These are phyloP conservation scores for Emmonsia crescens DNA, from an alignment of 2,329 filamentous ascomycete genomes.

Conservation along the genomic window DNA sequence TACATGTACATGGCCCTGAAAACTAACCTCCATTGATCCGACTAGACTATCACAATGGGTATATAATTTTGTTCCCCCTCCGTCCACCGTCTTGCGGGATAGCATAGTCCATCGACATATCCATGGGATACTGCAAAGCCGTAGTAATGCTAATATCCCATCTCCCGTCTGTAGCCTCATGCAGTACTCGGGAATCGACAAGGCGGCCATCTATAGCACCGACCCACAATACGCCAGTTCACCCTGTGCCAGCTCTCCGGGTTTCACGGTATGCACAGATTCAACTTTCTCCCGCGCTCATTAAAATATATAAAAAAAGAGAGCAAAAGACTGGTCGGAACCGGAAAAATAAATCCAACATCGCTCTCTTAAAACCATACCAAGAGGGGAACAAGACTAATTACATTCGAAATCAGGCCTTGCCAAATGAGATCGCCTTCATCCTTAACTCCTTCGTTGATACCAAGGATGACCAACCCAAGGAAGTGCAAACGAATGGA, in stretches of 20 bases:
- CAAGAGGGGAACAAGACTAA: neutral
- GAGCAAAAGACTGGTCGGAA: neutral
- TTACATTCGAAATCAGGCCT: conserved; percentile 29
- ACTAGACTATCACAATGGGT: conserved; percentile 1
- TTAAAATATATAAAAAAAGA: neutral
- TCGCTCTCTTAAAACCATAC: neutral
- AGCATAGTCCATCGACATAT: neutral
- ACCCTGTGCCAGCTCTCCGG: conserved; percentile 56
- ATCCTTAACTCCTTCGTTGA: conserved; percentile 43
- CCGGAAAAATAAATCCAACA: neutral
- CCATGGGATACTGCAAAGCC: neutral
- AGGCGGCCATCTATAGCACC: conserved; percentile 63
- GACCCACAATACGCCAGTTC: conserved; percentile 67
- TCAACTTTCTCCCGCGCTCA: conserved; percentile 1
- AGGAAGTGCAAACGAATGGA: conserved; percentile 60
- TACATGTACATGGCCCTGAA: neutral
- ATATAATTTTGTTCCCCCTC: neutral
- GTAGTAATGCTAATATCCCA: neutral
- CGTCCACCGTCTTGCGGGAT: neutral
- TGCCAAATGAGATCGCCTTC: conserved; percentile 44
- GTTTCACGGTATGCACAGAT: conserved; percentile 56
- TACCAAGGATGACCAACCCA: conserved; percentile 39
- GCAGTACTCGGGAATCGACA: conserved; percentile 66
- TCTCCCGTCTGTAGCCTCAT: conserved; percentile 52
- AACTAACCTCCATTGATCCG: neutral